phyloP scores from a whole-genome alignment of 2,329 filamentous ascomycete species.

The Endothia cerciana region DNA sequence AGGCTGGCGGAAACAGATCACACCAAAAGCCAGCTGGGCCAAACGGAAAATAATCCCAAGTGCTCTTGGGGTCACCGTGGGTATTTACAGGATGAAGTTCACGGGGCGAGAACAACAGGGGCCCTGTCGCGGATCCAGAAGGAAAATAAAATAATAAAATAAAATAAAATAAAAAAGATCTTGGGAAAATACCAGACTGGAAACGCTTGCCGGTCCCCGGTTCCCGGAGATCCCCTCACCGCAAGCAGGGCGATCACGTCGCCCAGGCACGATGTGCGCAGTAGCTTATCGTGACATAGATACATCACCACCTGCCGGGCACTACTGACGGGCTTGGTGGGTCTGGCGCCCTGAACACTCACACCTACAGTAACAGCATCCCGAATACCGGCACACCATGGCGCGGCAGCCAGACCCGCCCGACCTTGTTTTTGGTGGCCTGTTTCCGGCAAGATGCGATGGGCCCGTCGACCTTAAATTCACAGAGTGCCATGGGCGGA shows the following conservation, averaged over 20 bases:
- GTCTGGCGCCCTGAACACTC: too few species aligned
- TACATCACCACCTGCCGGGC: slow-evolving; percentile 7
- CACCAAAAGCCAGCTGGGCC: too few species aligned
- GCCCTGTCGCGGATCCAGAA: too few species aligned
- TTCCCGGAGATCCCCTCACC: neutral
- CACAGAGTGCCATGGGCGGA: neutral
- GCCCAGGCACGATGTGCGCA: too few species aligned
- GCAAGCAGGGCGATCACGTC: neutral
- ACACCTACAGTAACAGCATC: neutral
- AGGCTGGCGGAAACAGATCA: too few species aligned
- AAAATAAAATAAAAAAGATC: too few species aligned
- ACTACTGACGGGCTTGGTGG: neutral
- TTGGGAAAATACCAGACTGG: neutral
- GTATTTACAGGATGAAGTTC: too few species aligned
- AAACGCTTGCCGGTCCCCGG: neutral
- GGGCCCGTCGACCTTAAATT: neutral
- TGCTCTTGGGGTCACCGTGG: too few species aligned
- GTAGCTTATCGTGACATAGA: neutral
- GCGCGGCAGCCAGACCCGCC: neutral
- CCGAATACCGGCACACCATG: neutral
- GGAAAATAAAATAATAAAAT: too few species aligned
- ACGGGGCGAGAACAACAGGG: too few species aligned
- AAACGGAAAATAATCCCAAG: too few species aligned
- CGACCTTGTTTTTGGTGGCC: too few species aligned
- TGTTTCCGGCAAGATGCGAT: neutral